Evolutionary conservation across 331 rosid genomes (phyloP).

Genomic region (Saraca asoca): DNA sequence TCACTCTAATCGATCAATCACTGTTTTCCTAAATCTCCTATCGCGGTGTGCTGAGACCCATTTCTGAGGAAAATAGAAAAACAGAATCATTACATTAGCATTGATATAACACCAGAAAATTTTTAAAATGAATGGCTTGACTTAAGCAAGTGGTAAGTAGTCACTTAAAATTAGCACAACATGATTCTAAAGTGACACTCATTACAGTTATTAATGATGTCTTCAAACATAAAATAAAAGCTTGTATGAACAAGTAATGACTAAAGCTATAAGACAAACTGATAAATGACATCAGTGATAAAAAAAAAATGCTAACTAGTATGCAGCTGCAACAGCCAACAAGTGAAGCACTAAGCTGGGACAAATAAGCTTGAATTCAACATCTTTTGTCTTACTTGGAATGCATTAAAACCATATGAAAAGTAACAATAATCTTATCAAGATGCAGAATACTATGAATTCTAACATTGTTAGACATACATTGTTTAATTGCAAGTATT

Average conservation of each 20-base stretch:
- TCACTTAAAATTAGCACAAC: background rate
- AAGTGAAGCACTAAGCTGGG: background rate
- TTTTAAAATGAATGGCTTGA: constrained; percentile 2
- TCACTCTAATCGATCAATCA: constrained; percentile 35
- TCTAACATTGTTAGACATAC: too few relatives aligned
- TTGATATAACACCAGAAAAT: background rate
- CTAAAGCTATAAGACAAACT: background rate
- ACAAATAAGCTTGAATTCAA: background rate
- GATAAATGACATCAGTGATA: constrained; percentile 6
- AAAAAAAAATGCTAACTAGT: background rate
- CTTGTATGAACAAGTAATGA: background rate
- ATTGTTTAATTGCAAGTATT: too few relatives aligned
- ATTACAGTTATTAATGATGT: background rate
- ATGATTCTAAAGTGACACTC: constrained; percentile 2
- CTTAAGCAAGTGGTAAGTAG: constrained; percentile 14
- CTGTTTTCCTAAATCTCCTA: constrained; percentile 42
- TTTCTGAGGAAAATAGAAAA: constrained; percentile 50
- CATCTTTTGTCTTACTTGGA: constrained; percentile 9
- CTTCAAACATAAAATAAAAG: background rate
- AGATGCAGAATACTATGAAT: background rate
- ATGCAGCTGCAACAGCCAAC: constrained; percentile 1
- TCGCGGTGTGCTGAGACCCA: constrained; percentile 83
- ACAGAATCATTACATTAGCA: constrained; percentile 28
- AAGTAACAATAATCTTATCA: constrained; percentile 9
- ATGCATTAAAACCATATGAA: constrained; percentile 4